Base-by-base conservation (phyloP, 495 filamentous ascomycete genomes). In the Podospora pseudocomata region DNA sequence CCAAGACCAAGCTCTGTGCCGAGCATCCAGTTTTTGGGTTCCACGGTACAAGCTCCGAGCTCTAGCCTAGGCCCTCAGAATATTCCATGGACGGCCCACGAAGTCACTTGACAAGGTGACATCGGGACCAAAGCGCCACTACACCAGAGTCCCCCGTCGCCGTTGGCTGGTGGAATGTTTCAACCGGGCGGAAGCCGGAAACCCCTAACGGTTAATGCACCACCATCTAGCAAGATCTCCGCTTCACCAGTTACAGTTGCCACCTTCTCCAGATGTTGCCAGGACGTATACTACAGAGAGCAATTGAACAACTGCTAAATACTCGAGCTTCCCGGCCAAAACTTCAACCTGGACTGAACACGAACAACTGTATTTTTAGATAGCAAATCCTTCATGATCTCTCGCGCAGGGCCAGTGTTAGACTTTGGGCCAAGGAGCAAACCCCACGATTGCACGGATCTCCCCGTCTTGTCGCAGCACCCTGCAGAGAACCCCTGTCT, bases 151-250 rank as follows among this genome's bases (percentile, higher is more conserved):
- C 20, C 49, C n/a, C 15, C 20, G 6, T 59, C 39, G 62, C 56
- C n/a, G 55, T 72, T 70, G 70, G 72, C 57, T 57, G 20, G 20
- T 39, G 9, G 11, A 15, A 68, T 61, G 71, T 73, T 71, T 76
- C 68, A 68, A 76, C 62, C 28, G 20, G 39, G 56, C 67, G 70
- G 73, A 65, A 69, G 30, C 59, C 63, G 53, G 55, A 57, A 54
- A 67, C 66, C 66, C 68, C 65, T 59, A 63, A 67, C 65, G 60
- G 23, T 20, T 39, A 64, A 61, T 73, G 67, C 65, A 59, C 69
- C 70, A 72, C 65, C 67, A 68, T 67, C 55, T 60, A 53, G 39
- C 55, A 64, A 57, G 69, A 72, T 73, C 67, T 58, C 19, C 73
- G 49, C 63, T 26, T 32, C 18, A 26, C 66, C 27, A 55, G 73